These are phyloP conservation scores for Kodamaea kaohsiungensis DNA, from an alignment of 805 yeast genomes.

Conservation along the genomic window DNA sequence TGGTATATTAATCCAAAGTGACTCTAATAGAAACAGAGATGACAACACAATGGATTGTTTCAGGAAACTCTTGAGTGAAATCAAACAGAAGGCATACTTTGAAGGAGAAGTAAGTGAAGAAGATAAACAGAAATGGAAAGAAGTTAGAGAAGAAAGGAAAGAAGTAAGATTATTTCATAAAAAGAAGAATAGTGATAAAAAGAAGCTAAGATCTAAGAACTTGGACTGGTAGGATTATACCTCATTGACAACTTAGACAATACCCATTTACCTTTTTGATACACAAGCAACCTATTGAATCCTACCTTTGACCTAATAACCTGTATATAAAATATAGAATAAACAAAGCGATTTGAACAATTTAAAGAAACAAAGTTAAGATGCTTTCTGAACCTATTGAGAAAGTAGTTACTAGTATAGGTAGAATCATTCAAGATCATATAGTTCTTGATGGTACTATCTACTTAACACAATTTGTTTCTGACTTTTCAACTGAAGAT, in stretches of 20 bases:
- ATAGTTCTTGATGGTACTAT: neutral
- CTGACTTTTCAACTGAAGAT: neutral
- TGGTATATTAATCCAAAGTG: conserved; percentile 61
- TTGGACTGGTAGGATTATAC: conserved; percentile 29
- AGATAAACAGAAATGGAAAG: conserved; percentile 54
- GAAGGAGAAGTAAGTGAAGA: conserved; percentile 48
- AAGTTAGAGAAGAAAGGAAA: conserved; percentile 29
- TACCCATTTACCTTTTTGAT: too few species aligned
- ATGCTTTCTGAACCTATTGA: neutral
- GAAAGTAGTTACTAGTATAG: neutral
- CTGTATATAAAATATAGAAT: neutral
- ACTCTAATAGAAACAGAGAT: conserved; percentile 57
- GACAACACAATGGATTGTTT: conserved; percentile 60
- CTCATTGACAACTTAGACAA: too few species aligned
- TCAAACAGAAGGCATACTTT: conserved; percentile 48
- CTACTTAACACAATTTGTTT: neutral
- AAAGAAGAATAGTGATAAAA: conserved; percentile 40
- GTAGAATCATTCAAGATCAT: neutral
- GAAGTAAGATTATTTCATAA: conserved; percentile 36
- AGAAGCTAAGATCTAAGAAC: conserved; percentile 34
- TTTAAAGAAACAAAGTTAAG: neutral
- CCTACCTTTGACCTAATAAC: too few species aligned
- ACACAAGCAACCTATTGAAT: too few species aligned
- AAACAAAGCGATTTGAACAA: neutral
- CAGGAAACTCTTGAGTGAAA: conserved; percentile 54